phyloP scores from a whole-genome alignment of 2,329 filamentous ascomycete genomes.

The Colletotrichum graminicola region DNA sequence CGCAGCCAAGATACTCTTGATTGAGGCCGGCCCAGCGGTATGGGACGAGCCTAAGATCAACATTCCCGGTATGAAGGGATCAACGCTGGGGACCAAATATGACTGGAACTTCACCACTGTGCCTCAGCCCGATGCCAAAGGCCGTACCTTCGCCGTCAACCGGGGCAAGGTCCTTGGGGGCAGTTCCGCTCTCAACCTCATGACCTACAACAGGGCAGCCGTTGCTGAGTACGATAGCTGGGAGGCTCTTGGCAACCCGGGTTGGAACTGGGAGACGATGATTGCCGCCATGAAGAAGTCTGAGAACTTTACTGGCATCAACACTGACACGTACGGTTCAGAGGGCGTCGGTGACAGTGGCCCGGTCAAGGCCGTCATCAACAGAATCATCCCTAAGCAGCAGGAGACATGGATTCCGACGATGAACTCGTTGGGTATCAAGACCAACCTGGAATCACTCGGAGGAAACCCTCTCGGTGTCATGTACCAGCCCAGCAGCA shows the following conservation, averaged over 20 bases:
- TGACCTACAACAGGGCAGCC: conserved; percentile 51
- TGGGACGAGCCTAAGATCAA: conserved; percentile 47
- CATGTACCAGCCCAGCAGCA: conserved; percentile 62
- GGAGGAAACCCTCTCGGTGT: conserved; percentile 64
- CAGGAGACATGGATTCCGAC: conserved; percentile 59
- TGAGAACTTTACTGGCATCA: conserved; percentile 47
- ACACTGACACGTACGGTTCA: conserved; percentile 40
- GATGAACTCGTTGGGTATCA: conserved; percentile 57
- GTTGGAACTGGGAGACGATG: conserved; percentile 55
- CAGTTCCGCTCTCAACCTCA: conserved; percentile 59
- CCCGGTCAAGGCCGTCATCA: conserved; percentile 50
- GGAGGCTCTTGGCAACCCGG: conserved; percentile 51
- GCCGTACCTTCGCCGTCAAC: conserved; percentile 53
- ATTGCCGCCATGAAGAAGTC: conserved; percentile 49
- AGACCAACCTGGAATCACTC: conserved; percentile 58
- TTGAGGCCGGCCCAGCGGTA: conserved; percentile 49
- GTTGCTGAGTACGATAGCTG: conserved; percentile 51
- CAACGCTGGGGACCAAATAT: conserved; percentile 44
- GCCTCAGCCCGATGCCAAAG: conserved; percentile 54
- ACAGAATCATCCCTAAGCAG: conserved; percentile 57
- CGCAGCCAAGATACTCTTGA: conserved; percentile 46
- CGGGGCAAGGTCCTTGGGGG: conserved; percentile 62
- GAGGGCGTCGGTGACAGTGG: conserved; percentile 44
- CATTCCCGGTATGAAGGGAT: conserved; percentile 47
- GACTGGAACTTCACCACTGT: conserved; percentile 58